Evolutionary conservation across 1,139 yeast genomes (phyloP).

Genomic region (Yamadazyma aaseri): DNA sequence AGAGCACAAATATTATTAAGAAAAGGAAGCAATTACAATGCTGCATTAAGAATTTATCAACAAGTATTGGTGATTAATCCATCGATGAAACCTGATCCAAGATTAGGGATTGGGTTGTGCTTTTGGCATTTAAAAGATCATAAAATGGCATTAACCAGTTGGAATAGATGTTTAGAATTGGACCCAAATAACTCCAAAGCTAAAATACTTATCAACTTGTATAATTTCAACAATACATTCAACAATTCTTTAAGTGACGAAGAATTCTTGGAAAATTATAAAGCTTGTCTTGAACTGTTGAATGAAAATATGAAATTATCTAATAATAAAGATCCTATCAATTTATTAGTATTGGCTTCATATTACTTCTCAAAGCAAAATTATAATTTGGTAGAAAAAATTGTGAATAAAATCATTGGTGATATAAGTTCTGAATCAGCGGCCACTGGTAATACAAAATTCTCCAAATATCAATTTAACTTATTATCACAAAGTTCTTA

Average conservation of each 20-base stretch:
- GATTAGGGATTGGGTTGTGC: slow-evolving; percentile 93
- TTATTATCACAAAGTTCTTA: slow-evolving; percentile 75
- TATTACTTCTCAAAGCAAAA: slow-evolving; percentile 64
- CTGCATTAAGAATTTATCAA: slow-evolving; percentile 81
- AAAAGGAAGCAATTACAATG: slow-evolving; percentile 64
- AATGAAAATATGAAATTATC: slow-evolving; percentile 26
- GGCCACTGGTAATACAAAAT: slow-evolving; percentile 18
- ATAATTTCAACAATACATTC: slow-evolving; percentile 66
- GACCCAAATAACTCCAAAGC: slow-evolving; percentile 64
- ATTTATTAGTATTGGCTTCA: slow-evolving; percentile 45
- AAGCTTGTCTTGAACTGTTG: slow-evolving; percentile 40
- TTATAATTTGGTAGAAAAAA: slow-evolving; percentile 53
- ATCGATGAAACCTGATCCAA: slow-evolving; percentile 79
- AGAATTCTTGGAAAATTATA: slow-evolving; percentile 52
- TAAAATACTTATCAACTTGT: slow-evolving; percentile 62
- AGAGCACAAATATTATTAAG: slow-evolving; percentile 79
- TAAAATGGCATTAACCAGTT: slow-evolving; percentile 72
- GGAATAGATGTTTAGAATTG: slow-evolving; percentile 77
- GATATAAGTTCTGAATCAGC: slow-evolving; percentile 24
- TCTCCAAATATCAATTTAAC: slow-evolving; percentile 30
- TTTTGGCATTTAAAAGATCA: slow-evolving; percentile 86
- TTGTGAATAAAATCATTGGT: slow-evolving; percentile 52
- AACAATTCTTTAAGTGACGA: slow-evolving; percentile 58
- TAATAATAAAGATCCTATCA: slow-evolving; percentile 33
- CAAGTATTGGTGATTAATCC: slow-evolving; percentile 78